Evolutionary conservation across 1,284 basidiomycete species (phyloP), one percentile per base, ranked within the genome.

Genomic region (Sporisorium iseilematis-ciliati): DNA sequence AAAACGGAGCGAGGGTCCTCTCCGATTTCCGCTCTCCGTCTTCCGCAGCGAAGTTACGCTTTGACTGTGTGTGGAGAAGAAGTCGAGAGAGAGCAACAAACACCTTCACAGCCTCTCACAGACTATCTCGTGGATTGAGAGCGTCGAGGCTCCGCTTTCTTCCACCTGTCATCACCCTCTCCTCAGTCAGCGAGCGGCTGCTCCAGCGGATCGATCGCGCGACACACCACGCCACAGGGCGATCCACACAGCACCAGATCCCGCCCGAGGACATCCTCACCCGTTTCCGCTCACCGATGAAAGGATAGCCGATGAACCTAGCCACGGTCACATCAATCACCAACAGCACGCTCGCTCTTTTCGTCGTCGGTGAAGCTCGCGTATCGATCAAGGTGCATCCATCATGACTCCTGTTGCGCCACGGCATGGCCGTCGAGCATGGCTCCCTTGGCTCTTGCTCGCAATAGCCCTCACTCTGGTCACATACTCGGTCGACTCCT

Each of bases 401-500:
- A 41, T 26, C 42, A 65, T 59, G 53, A 43, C 54, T 16, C 16
- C 54, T 14, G 12, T 38, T 6, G 4, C 31, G 20, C 14, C 20
- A 26, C 68, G 55, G 20, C 40, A 38, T n/a, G 12, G 29, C 21
- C 54, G 62, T 31, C 57, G 38, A 41, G 0, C 49, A 51, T 64
- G 64, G 69, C 59, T 65, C 14, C 65, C 64, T 11, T 64, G 70
- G 60, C n/a, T 68, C n/a, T n/a, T 71, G 29, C 60, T 69, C 5
- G 57, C 71, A 7, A 23, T 62, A 12, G 41, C 62, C 3, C 14
- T 65, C 40, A 48, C 55, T 11, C 51, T 69, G 38, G 53, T 60
- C 52, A 26, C 48, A 11, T 66, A 74, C 48, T 65, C 62, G 16
- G 46, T 79, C 18, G 41, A 59, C 23, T 75, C 79, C 1, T 84